A percentile compares a stretch with the other conserved stretches of the same genome.
These are phyloP conservation scores for Tothia fuscella DNA, from an alignment of 2,329 filamentous ascomycete genomes.

Conservation along the genomic window DNA sequence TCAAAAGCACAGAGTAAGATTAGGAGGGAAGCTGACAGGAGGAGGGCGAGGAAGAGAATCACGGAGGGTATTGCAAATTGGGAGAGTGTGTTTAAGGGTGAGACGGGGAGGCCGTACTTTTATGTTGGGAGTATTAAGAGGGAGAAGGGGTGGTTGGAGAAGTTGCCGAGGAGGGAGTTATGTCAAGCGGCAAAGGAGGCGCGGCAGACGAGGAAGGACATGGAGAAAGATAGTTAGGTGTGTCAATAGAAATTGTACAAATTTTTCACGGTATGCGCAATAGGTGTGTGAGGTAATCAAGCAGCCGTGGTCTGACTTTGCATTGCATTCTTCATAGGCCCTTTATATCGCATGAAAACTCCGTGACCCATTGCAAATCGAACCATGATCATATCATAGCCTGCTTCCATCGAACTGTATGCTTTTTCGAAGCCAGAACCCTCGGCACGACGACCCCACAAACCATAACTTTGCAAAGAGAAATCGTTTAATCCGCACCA, in stretches of 20 bases:
- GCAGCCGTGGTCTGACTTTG: background rate
- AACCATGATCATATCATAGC: constrained; percentile 1
- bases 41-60: constrained; percentile 52
- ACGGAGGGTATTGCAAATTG: constrained; percentile 62
- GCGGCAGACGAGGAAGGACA: constrained; percentile 32
- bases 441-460: too few species aligned
- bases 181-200: constrained; percentile 60
- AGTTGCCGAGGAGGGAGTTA: constrained; percentile 46
- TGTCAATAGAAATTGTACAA: background rate
- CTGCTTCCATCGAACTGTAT: too few species aligned
- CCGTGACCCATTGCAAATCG: constrained; percentile 1
- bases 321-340: background rate
- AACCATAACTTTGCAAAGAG: background rate
- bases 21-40: constrained; percentile 50
- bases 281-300: background rate
- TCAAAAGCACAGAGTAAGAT: constrained; percentile 30
- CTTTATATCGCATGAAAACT: constrained; percentile 5
- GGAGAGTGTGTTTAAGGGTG: constrained; percentile 62
- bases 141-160: constrained; percentile 49
- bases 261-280: too few species aligned
- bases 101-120: constrained; percentile 66
- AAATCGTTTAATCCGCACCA: constrained; percentile 22
- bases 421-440: constrained; percentile 1
- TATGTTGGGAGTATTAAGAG: constrained; percentile 62
- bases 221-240: background rate